Conservation (phyloP, 768 basidiomycete species). For the Pulveroboletus sp. region DNA sequence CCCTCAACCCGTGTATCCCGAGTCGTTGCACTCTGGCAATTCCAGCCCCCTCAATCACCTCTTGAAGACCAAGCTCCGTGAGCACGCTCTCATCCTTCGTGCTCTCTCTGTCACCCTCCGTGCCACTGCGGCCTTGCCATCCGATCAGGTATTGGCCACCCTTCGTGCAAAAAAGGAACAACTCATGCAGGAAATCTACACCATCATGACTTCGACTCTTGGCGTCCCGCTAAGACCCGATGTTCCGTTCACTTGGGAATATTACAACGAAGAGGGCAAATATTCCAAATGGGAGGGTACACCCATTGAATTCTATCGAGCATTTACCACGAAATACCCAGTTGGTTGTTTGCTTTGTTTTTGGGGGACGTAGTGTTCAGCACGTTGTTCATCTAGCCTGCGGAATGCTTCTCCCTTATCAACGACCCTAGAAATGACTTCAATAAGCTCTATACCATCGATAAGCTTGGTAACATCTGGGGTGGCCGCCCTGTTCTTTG, state of each 20-base stretch:
- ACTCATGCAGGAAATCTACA: constrained; percentile 80
- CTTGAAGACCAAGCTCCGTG: constrained; percentile 86
- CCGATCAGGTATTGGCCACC: constrained; percentile 43
- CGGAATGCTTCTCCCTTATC: constrained; percentile 86
- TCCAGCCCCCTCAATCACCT: constrained; percentile 70
- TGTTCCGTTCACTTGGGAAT: constrained; percentile 81
- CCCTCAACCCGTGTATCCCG: constrained; percentile 78
- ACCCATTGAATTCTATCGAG: constrained; percentile 72
- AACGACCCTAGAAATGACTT: constrained; percentile 90
- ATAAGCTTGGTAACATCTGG: constrained; percentile 91
- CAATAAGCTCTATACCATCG: constrained; percentile 82
- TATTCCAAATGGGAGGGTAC: constrained; percentile 73
- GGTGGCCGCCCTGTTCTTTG: constrained; percentile 80
- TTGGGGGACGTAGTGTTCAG: not conserved
- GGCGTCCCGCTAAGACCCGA: constrained; percentile 79
- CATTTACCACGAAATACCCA: constrained; percentile 53
- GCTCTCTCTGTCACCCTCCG: constrained; percentile 51
- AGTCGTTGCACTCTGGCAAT: constrained; percentile 76
- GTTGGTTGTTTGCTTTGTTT: constrained; percentile 33
- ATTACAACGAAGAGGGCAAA: constrained; percentile 77
- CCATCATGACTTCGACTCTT: constrained; percentile 77
- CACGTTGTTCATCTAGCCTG: constrained; percentile 37
- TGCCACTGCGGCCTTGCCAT: constrained; percentile 38
- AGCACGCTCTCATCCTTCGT: constrained; percentile 83
- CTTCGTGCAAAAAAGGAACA: constrained; percentile 82